Evolutionary conservation across 148 eudicot genomes (phyloP), one percentile per base, ranked within the genome.

Genomic region (Amaranthus cruentus): DNA sequence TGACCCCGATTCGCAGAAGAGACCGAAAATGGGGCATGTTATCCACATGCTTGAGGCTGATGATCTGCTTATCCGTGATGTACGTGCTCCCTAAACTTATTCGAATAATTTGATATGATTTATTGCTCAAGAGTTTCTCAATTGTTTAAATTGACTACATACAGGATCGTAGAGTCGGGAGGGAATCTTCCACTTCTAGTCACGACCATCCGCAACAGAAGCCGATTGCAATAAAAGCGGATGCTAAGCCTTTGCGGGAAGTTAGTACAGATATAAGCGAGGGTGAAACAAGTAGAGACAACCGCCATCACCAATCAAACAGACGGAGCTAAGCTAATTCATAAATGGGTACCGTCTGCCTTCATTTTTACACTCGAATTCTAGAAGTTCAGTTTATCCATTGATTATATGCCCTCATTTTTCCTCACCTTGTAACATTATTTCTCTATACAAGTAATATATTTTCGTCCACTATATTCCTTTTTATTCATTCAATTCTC

Each of bases 21-120:
- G 97, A 74, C 97, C 97, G 43, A 91, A 89, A 80, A 91, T 91
- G 97, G 97, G 97, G 14, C 91, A 91, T 73, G 92, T 91, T 55
- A 86, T 91, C 76, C 97, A 91, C 87, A 91, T 91, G 97, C 97
- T 91, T 5, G 97, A 91, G 84, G 88, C 88, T 2, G 97, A 91
- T 80, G 97, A 91, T 82, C 77, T 91, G 79, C 81, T 84, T 18
- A 79, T 78, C 70, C 89, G 87, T 57, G 84, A 85, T 86, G 94
- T 87, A 87, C 44, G 89, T 15, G 3, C 14, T 54, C 61, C 57
- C n/a, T 49, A 49, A 66, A 4, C 72, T 66, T 73, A 56, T 48
- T 4, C 44, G 64, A 71, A 6, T 74, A 10, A 48, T 54, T 53
- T 62, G 46, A 3, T 54, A 54, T 66, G 74, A 58, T 57, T 42